phyloP scores from a whole-genome alignment of 805 yeast genomes.

The Lipomyces sp. region DNA sequence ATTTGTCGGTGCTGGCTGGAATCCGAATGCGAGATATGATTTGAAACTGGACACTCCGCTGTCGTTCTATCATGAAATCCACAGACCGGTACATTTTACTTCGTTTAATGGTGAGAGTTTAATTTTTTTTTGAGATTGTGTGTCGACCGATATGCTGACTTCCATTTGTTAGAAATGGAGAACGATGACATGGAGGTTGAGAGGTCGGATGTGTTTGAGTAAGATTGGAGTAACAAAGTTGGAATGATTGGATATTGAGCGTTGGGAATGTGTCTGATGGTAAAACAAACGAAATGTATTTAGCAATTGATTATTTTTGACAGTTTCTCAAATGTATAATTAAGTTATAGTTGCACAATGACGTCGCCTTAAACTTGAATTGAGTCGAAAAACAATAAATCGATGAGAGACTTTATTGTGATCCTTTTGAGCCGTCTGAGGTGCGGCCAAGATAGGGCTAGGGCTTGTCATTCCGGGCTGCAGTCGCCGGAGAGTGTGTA shows the following conservation, averaged over 20 bases:
- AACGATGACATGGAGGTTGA: conserved; percentile 37
- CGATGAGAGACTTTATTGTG: too few species aligned
- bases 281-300: background rate
- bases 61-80: conserved; percentile 81
- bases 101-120: conserved; percentile 58
- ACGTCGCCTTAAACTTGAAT: background rate
- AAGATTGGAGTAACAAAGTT: background rate
- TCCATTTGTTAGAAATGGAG: conserved; percentile 23
- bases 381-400: too few species aligned
- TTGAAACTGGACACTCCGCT: conserved; percentile 79
- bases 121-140: background rate
- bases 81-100: conserved; percentile 86
- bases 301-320: background rate
- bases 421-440: background rate
- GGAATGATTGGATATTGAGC: background rate
- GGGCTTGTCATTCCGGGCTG: too few species aligned
- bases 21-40: conserved; percentile 59
- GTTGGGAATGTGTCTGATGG: background rate
- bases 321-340: background rate
- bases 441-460: background rate
- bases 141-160: background rate
- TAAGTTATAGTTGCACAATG: background rate
- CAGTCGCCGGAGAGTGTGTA: too few species aligned
- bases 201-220: conserved; percentile 38
- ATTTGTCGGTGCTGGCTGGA: conserved; percentile 86